These are phyloP conservation scores for Debaryomyces nepalensis DNA, from an alignment of 1,139 yeast species.

Conservation along the genomic window DNA sequence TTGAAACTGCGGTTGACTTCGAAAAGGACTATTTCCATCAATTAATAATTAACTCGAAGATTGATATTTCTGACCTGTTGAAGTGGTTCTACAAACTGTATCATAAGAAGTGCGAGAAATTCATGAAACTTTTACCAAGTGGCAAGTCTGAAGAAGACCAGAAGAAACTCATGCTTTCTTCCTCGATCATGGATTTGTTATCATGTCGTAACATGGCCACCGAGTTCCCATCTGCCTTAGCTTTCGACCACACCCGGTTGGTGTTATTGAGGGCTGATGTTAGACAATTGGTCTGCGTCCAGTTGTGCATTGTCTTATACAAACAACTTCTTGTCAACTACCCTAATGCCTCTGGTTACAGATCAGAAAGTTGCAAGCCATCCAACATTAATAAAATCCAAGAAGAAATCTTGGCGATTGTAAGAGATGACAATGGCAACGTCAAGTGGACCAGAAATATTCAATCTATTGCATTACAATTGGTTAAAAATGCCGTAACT, in stretches of 20 bases:
- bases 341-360: slow-evolving; percentile 21
- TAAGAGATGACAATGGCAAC: slow-evolving; percentile 84
- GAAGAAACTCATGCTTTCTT: slow-evolving; percentile 45
- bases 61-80: slow-evolving; percentile 67
- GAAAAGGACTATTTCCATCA: slow-evolving; percentile 87
- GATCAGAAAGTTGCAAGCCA: slow-evolving; percentile 29
- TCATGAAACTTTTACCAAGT: slow-evolving; percentile 11
- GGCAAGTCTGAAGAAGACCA: slow-evolving; percentile 19
- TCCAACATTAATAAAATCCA: slow-evolving; percentile 42
- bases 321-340: slow-evolving; percentile 59
- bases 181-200: slow-evolving; percentile 62
- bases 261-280: slow-evolving; percentile 82
- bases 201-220: slow-evolving; percentile 81
- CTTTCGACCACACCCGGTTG: slow-evolving; percentile 86
- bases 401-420: slow-evolving; percentile 75
- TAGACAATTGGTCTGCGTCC: slow-evolving; percentile 80
- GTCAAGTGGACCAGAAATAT: slow-evolving; percentile 90
- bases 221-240: slow-evolving; percentile 82
- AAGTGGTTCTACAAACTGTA: slow-evolving; percentile 66
- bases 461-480: slow-evolving; percentile 70
- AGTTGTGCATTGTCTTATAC: slow-evolving; percentile 72
- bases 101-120: slow-evolving; percentile 21
- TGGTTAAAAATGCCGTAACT: slow-evolving; percentile 52
- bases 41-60: slow-evolving; percentile 66
- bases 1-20: slow-evolving; percentile 90